Conservation (phyloP, 768 basidiomycete genomes). For the Rubroboletus pulcherrimus region DNA sequence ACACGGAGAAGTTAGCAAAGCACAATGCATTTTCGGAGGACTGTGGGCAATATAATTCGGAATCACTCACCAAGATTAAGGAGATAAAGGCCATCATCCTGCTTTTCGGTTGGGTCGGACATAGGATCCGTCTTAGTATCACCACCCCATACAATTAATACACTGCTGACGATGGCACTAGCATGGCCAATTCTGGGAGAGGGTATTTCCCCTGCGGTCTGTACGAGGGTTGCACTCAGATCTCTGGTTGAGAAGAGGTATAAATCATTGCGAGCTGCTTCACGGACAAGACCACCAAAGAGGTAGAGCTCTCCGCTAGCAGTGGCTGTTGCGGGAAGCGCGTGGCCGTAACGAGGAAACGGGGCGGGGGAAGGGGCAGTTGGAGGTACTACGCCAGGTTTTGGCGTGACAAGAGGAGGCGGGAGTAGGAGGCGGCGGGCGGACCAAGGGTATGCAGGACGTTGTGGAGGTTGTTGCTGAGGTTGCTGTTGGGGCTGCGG, state of each 20-base stretch:
- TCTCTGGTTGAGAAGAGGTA: slow-evolving; percentile 85
- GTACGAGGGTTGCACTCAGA: slow-evolving; percentile 74
- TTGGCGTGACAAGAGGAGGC: slow-evolving; percentile 61
- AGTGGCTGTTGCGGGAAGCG: slow-evolving; percentile 76
- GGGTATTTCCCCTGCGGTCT: slow-evolving; percentile 87
- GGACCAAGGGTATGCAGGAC: slow-evolving; percentile 81
- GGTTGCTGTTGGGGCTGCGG: slow-evolving; percentile 33
- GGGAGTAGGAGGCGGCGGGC: slow-evolving; percentile 67
- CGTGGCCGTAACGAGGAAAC: slow-evolving; percentile 95
- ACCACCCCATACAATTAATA: slow-evolving; percentile 97
- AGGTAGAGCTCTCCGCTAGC: slow-evolving; percentile 88
- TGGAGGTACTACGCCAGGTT: slow-evolving; percentile 61
- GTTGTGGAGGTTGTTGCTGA: slow-evolving; percentile 35
- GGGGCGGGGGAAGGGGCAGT: slow-evolving; percentile 77
- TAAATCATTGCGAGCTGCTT: slow-evolving; percentile 86
- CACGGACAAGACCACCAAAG: slow-evolving; percentile 94
- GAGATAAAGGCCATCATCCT: slow-evolving; percentile 92
- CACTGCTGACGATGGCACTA: slow-evolving; percentile 91
- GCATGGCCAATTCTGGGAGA: slow-evolving; percentile 94
- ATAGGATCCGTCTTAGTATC: slow-evolving; percentile 82
- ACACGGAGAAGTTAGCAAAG: slow-evolving; percentile 2
- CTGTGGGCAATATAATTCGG: neutral
- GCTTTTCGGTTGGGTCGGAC: slow-evolving; percentile 61
- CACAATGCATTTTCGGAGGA: neutral
- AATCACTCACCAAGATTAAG: slow-evolving; percentile 79